Base-by-base conservation (phyloP, 441 rosid genomes). In the Euphorbia celastroides region DNA sequence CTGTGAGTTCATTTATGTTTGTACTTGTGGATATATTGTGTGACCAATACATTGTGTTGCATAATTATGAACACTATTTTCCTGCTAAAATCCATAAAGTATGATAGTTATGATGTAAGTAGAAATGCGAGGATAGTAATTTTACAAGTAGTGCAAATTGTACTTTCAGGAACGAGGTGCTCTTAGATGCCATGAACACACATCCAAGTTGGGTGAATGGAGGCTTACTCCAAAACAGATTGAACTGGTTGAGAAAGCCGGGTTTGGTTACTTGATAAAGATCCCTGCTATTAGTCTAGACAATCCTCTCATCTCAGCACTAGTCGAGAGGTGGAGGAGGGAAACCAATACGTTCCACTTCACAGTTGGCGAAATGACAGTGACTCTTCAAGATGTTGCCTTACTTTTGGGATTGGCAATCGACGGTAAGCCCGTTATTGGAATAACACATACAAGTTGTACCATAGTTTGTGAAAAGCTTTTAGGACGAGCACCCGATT, bases 141-240 rank as follows among this genome's bases (percentile, higher is more conserved):
- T 27, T 17, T 34, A 8, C 7, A 3, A 23, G 32, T 48, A 2
- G 51, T 23, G 36, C 16, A 23, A 27, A 57, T 17, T 28, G 1
- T 22, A 23, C 60, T 19, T 73, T 26, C 67, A 94, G 97, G 99
- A 94, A 80, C 88, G 99, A 23, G 97, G 96, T 70, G 99, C 94
- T 1, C 90, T 94, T 69, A 85, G 99, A 79, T 94, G 99, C 81
- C 99, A 91, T 67, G 99, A 94, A 78, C 99, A 94, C 68, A 94
- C 99, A 7, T 90, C 97, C 0, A 94, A 94, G 82, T 72, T 94
- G 72, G 90, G 93, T 70, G 97, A 94, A 71, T 94, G 97, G 97
- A 91, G 80, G 82, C 85, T 94, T 64, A 85, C 74, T 5, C 69
- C 81, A 11, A 88, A 77, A 69, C 97, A 94, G 78, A 80, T 89